A percentile compares a stretch with the other conserved stretches of the same genome.
Conservation (phyloP, 2,329 filamentous ascomycete genomes). For the Venturia pyrina region DNA sequence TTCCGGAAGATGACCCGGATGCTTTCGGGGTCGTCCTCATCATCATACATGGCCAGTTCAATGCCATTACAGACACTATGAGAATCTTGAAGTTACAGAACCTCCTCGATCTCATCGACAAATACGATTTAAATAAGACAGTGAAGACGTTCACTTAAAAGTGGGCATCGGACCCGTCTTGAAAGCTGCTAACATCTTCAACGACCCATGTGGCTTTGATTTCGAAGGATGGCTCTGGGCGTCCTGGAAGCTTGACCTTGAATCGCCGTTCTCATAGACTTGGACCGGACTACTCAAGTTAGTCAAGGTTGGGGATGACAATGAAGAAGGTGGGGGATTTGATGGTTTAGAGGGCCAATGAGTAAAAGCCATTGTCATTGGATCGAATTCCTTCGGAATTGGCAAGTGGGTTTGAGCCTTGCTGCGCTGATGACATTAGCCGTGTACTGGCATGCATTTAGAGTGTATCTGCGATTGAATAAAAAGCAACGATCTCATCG, state of each 20-base stretch:
- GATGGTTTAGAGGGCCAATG: neutral
- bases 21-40: neutral
- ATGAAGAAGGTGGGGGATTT: neutral
- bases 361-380: neutral
- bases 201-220: neutral
- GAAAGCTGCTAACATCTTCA: neutral
- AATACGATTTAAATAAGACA: neutral
- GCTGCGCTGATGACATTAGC: neutral
- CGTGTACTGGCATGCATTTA: neutral
- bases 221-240: neutral
- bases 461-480: neutral
- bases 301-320: neutral
- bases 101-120: neutral
- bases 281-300: neutral
- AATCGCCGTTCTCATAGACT: neutral
- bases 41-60: neutral
- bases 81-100: neutral
- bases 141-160: neutral
- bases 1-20: slow-evolving; percentile 4
- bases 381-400: neutral
- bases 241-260: neutral
- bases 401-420: neutral
- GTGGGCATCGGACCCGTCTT: neutral
- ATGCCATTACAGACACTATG: neutral
- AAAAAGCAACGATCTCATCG: neutral